Conservation (phyloP, 768 basidiomycete species). For the Termitomyces bulborhizus region DNA sequence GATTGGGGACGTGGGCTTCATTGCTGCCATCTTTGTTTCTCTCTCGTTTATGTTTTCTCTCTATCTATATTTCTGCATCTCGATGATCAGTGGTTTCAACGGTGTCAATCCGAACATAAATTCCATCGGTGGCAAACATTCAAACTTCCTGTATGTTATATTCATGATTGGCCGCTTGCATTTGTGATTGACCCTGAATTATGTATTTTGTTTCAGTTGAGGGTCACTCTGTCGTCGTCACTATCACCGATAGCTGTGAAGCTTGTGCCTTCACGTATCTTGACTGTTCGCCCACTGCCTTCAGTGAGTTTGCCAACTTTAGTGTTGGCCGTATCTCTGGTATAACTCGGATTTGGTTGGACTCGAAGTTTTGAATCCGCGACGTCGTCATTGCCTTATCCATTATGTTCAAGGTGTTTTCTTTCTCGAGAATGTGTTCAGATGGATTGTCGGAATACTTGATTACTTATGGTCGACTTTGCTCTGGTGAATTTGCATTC, state of each 20-base stretch:
- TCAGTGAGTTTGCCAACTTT: conserved; percentile 36
- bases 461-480: conserved; percentile 18
- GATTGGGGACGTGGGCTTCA: conserved; percentile 31
- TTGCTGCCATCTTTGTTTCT: conserved; percentile 49
- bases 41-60: conserved; percentile 45
- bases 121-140: conserved; percentile 59
- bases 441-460: not conserved
- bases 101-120: conserved; percentile 67
- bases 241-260: conserved; percentile 56
- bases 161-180: not conserved
- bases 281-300: conserved; percentile 60
- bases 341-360: conserved; percentile 44
- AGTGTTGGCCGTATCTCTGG: conserved; percentile 43
- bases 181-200: not conserved
- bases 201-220: conserved; percentile 30
- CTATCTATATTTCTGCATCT: not conserved
- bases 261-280: conserved; percentile 47
- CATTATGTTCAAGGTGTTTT: conserved; percentile 22
- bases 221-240: conserved; percentile 42
- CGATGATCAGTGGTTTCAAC: conserved; percentile 39
- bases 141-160: conserved; percentile 38
- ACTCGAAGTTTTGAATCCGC: not conserved
- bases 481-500: conserved; percentile 16
- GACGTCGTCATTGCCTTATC: not conserved
- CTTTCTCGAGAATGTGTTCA: conserved; percentile 11